Evolutionary conservation across 176 grass and related monocot species (phyloP), one percentile per base, ranked within the genome.

Genomic region (Olyra latifolia): DNA sequence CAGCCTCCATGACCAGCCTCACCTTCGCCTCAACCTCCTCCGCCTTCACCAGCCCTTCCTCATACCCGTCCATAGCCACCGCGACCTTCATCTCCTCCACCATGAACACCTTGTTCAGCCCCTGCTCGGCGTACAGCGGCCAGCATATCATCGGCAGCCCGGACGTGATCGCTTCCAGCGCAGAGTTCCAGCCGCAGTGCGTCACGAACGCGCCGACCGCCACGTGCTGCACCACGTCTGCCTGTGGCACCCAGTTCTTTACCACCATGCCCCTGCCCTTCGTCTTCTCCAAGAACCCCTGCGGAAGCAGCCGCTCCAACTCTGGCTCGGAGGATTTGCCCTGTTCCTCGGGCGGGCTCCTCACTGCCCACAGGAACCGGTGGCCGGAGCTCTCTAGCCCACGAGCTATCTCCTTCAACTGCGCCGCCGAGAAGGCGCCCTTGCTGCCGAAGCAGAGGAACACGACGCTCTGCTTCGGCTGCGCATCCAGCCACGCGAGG

Each of bases 361-460:
- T 52, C 72, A 93, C 69, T 0, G 48, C 79, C 88, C 93, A 97
- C 23, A 97, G 11, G 61, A 97, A 97, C 7, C 83, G 55, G 27
- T 97, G 90, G 1, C 83, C 75, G 80, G 90, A 90, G 45, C 52
- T 62, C 59, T 93, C 93, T 0, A 97, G 35, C 1, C 93, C 93
- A 2, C 17, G 13, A 0, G 93, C 83, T 0, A 97, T 88, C 82
- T 97, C 88, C 66, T 73, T 55, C 0, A 89, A 6, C 75, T 93
- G 90, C 25, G 42, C 62, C 60, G 38, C 56, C 29, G 88, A 24
- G 70, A 97, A 89, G 5, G 79, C 6, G 48, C 88, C 93, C 63
- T 19, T 68, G 78, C 93, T 92, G 27, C 93, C 93, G 77, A 96
- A 97, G 82, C 87, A 97, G 75, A 97, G 79, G 80, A 97, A 90